Percentiles rank a stretch among this genome's conserved stretches.
Conservation (phyloP, 1,284 basidiomycete species). For the Sanghuangporus baumii region DNA sequence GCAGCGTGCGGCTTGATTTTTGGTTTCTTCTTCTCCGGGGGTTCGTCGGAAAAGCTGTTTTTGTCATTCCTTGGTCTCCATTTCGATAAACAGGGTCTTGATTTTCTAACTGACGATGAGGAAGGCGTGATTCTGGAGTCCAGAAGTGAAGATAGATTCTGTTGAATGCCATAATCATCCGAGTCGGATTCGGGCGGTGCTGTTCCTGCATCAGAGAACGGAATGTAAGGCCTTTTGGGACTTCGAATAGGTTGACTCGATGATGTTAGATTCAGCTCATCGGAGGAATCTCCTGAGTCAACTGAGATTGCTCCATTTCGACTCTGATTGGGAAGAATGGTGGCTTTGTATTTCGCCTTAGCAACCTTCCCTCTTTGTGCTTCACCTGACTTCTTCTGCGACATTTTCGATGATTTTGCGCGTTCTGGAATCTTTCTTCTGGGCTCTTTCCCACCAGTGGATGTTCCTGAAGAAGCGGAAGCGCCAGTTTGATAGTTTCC, state of each 20-base stretch:
- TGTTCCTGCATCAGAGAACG: neutral
- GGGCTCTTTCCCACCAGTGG: neutral
- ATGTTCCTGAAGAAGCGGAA: neutral
- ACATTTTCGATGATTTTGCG: neutral
- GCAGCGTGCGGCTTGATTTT: neutral
- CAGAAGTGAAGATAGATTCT: neutral
- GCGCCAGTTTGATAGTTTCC: neutral
- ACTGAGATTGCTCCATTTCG: neutral
- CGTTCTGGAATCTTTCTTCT: neutral
- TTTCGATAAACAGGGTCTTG: neutral
- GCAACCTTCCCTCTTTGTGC: neutral
- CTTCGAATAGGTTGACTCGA: slow-evolving; percentile 1
- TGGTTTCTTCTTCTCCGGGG: neutral
- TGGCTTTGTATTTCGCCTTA: neutral
- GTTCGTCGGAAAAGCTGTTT: neutral
- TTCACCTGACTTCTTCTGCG: neutral
- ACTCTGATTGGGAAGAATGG: neutral
- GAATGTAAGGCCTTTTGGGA: neutral
- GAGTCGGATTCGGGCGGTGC: neutral
- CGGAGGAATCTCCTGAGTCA: neutral
- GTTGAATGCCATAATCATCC: neutral
- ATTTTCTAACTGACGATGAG: neutral
- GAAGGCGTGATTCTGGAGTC: neutral
- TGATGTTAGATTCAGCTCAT: slow-evolving; percentile 5
- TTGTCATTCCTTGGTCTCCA: neutral